phyloP scores from a whole-genome alignment of 1,284 basidiomycete genomes.

The Leccinum subspadiceum region DNA sequence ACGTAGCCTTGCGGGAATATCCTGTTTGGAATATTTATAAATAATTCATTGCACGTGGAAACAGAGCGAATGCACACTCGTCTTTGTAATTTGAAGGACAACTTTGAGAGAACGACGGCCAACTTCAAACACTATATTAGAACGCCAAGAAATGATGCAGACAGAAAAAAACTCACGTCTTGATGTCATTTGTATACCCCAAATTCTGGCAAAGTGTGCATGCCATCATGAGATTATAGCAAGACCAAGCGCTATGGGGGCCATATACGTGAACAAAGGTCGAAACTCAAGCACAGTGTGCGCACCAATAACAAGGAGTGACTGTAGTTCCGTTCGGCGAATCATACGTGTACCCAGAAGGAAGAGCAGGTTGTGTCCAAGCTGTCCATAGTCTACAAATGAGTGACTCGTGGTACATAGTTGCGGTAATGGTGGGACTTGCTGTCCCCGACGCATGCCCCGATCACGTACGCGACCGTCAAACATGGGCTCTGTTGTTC shows the following conservation, averaged over 20 bases:
- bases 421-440: conserved; percentile 7
- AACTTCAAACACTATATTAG: conserved; percentile 11
- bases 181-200: neutral
- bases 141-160: neutral
- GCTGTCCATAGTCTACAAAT: conserved; percentile 8
- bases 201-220: conserved; percentile 27
- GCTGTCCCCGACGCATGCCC: conserved; percentile 25
- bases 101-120: conserved; percentile 21
- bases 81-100: conserved; percentile 21
- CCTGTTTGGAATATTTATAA: conserved; percentile 11
- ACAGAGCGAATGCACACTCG: conserved; percentile 11
- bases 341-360: conserved; percentile 13
- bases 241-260: conserved; percentile 30
- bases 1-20: conserved; percentile 23
- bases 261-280: neutral
- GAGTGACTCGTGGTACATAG: neutral
- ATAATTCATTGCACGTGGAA: neutral
- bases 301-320: conserved; percentile 30
- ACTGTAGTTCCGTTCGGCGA: conserved; percentile 21
- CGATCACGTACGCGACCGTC: conserved; percentile 29
- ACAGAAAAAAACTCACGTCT: conserved; percentile 9
- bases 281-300: neutral
- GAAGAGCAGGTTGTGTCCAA: conserved; percentile 24
- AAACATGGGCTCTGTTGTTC: conserved; percentile 21
- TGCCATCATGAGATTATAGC: conserved; percentile 32